Percentiles rank a stretch among this genome's conserved stretches.
Evolutionary conservation across 257 asterid species (phyloP).

Genomic region (Solanum commersonii): DNA sequence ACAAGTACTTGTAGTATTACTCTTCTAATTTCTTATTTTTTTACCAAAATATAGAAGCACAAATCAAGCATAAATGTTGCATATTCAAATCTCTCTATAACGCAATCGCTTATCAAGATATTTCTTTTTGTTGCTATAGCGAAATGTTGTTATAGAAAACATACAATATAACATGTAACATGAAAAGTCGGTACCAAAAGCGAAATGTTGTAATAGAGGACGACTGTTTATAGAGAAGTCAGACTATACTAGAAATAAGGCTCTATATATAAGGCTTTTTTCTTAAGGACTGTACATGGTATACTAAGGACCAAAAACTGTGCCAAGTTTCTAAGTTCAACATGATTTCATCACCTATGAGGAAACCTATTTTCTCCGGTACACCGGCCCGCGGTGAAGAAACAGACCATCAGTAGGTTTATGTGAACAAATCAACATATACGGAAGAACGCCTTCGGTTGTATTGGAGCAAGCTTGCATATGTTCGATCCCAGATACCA

Average conservation of each 20-base stretch:
- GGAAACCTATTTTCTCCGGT: not conserved
- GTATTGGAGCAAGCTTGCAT: constrained; percentile 70
- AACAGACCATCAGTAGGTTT: not conserved
- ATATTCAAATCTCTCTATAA: not conserved
- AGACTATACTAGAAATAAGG: not conserved
- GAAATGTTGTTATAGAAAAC: not conserved
- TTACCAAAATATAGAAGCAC: not conserved
- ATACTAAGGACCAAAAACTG: not conserved
- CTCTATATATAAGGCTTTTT: not conserved
- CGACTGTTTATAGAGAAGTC: not conserved
- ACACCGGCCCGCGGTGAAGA: not conserved
- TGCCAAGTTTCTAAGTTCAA: not conserved
- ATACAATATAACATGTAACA: not conserved
- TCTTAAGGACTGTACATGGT: not conserved
- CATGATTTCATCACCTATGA: not conserved
- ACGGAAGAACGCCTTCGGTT: constrained; percentile 37
- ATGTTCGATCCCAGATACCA: constrained; percentile 70
- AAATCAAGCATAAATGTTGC: not conserved
- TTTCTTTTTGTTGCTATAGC: not conserved
- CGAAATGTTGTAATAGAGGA: not conserved
- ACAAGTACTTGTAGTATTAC: not conserved
- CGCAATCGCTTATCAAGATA: not conserved
- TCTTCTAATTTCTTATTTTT: not conserved
- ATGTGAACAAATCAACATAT: constrained; percentile 51
- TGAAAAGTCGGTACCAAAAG: not conserved